Base-by-base conservation (phyloP, 2,329 filamentous ascomycete genomes). In the Talaromyces pinophilus region DNA sequence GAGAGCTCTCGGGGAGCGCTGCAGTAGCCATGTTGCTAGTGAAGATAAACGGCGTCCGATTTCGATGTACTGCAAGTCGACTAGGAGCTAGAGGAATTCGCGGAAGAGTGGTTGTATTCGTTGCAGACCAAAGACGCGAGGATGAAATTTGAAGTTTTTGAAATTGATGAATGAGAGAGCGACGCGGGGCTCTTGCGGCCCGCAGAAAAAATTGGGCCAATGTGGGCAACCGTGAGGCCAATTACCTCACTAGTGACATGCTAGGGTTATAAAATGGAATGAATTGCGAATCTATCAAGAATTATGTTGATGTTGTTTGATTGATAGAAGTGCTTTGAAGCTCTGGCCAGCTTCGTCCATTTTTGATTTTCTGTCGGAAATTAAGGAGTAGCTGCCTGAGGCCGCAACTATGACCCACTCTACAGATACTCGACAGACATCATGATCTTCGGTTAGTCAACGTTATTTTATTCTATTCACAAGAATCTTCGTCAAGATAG, bases 1-100 rank as follows among this genome's bases (percentile, higher is more conserved):
- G 76, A 62, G 80, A 79, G 69, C 78, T 74, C 69, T 78, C 73
- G 67, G 79, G 79, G 54, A 78, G 75, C 57, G 75, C 73, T 62
- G 75, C 75, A 64, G 76, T 73, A n/a, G 72, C 71, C 72, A 73
- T 73, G 54, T 62, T 73, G 59, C 57, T 60, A 25, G 42, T 42
- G 25, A 44, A 46, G 25, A 22, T 57, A 15, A 33, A n/a, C 3
- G 25, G 17, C n/a, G 48, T n/a, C 30, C n/a, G 40, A 54, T 2
- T 30, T 11, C 6, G 22, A 35, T 35, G 52, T n/a, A 35, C 59
- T 30, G 52, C 19, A 57, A 42, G 28, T 48, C 25, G 40, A 22
- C 0, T 22, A 40, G 33, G 33, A 17, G 10, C 33, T 40, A 57
- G 11, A 15, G n/a, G 0, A 5, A 8, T 8, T 38, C 11, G 54